A percentile compares a stretch with the other conserved stretches of the same genome.
Conservation (phyloP, 768 basidiomycete species). For the Coprinellus micaceus region DNA sequence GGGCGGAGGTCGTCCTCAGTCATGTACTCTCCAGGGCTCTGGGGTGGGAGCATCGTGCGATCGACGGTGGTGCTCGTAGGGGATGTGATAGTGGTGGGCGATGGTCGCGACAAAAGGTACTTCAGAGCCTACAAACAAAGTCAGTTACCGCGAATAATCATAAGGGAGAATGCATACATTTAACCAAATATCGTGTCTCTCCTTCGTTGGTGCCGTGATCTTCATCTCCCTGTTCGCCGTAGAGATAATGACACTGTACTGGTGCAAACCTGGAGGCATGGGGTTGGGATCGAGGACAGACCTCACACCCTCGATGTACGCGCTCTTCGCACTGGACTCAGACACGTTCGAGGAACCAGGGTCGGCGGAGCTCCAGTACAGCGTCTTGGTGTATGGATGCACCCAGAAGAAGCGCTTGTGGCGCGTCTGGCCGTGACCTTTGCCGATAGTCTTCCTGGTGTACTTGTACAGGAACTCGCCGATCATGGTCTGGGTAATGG, state of each 20-base stretch:
- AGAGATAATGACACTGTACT: constrained; percentile 89
- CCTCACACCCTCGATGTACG: constrained; percentile 90
- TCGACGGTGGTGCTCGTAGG: constrained; percentile 26
- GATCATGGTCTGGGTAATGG: constrained; percentile 99
- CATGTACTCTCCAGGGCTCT: constrained; percentile 47
- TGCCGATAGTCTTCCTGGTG: constrained; percentile 83
- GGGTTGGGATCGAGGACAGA: constrained; percentile 93
- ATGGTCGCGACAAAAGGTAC: constrained; percentile 82
- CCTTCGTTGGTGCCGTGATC: constrained; percentile 93
- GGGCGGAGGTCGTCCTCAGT: constrained; percentile 50
- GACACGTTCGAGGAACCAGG: constrained; percentile 85
- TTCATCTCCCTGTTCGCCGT: constrained; percentile 97
- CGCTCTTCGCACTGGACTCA: constrained; percentile 94
- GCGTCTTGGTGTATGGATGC: constrained; percentile 96
- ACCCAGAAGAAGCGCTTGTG: constrained; percentile 99
- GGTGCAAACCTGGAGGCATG: constrained; percentile 90
- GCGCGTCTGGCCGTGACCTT: constrained; percentile 83
- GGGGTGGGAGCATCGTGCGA: constrained; percentile 30
- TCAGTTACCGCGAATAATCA: constrained; percentile 12
- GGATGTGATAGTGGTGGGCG: constrained; percentile 31
- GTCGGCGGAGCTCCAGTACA: constrained; percentile 96
- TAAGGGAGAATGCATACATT: constrained; percentile 50
- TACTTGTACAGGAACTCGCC: constrained; percentile 99
- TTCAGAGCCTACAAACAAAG: constrained; percentile 66
- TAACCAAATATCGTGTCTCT: constrained; percentile 96